Evolutionary conservation across 768 basidiomycete genomes (phyloP), one percentile per base, ranked within the genome.

Genomic region (Hericium alpestre): DNA sequence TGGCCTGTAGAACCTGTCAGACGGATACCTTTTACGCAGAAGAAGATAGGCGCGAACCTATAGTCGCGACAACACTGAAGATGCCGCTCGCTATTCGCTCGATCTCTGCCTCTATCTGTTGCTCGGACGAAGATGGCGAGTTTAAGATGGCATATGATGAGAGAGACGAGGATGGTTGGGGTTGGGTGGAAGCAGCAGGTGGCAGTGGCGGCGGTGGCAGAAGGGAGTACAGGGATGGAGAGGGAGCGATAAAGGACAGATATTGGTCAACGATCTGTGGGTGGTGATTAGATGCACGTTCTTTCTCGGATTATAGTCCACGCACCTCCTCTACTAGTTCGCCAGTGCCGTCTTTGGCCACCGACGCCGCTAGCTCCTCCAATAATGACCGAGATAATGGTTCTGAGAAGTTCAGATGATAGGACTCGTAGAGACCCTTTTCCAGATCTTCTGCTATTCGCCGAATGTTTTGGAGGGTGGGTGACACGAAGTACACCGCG

Each of bases 401-500:
- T 59, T 93, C 93, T 11, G 93, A 92, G 67, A 98, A 99, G 69
- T 94, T 95, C 61, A 99, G 76, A 69, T 97, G 88, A 68, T 88
- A 93, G 0, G 91, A 85, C 65, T 96, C 91, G 67, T 99, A 99
- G 48, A 97, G 78, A 25, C 78, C 76, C 66, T 92, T 90, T 68
- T 85, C 83, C 39, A 98, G 80, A 72, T 99, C 96, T 68, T 95
- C 87, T 15, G 92, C 87, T 77, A 99, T 95, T 59, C 95, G 81
- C 58, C 80, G 78, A 63, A 98, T 80, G 67, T 98, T 99, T 55
- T 75, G 72, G 12, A 90, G 74, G 1, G 92, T 95, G 0, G 96
- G 95, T 0, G 93, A 81, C 53, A 98, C 88, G 67, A 99, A 96
- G 74, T 99, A 99, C 32, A 98, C 80, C 1, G 96, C 93, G 16